Evolutionary conservation across 2,329 filamentous ascomycete genomes (phyloP), one percentile per base, ranked within the genome.

Genomic region (Hypoxylon sp.): DNA sequence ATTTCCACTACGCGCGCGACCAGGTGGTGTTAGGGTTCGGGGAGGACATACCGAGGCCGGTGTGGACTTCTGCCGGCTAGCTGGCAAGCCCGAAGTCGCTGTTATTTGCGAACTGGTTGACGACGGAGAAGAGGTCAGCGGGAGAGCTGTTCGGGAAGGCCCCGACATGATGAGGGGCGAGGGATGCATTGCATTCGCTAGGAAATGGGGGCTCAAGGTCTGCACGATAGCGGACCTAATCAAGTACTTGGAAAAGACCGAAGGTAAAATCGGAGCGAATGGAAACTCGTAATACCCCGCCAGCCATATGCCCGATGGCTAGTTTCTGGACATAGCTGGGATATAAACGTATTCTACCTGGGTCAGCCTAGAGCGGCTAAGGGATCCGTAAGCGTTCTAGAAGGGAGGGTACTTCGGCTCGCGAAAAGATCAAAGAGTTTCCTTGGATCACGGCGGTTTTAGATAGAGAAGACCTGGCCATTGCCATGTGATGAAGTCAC

Each of bases 141-240:
- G 93, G 0, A 84, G 85, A 74, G 86, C 93, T 0, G 82, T 91
- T 74, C 83, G 89, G 71, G 78, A 79, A 9, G 89, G 87, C 19
- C 87, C 90, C n/a, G 93, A 91, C 25, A 99, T 99, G 96, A 90
- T 98, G 89, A 83, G 94, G 71, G 88, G 93, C 69, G 93, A 97
- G 81, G 92, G 88, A 37, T 97, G 94, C 81, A 83, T 99, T 75
- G 87, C 84, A 53, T 99, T 99, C 85, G 96, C 94, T 27, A 88
- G 89, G 79, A 89, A 86, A 80, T 98, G 91, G 89, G 94, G 94
- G 3, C 83, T 99, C 72, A 96, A 91, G 83, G 93, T 97, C 63
- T 97, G 94, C 81, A 98, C 96, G 29, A 98, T 99, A 81, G 94
- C 95, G 77, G 94, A 95, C 80, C 80, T 99, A 80, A 90, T 95